These are phyloP conservation scores for Dacryopinax spathularia DNA, from an alignment of 768 basidiomycete species.

Conservation along the genomic window DNA sequence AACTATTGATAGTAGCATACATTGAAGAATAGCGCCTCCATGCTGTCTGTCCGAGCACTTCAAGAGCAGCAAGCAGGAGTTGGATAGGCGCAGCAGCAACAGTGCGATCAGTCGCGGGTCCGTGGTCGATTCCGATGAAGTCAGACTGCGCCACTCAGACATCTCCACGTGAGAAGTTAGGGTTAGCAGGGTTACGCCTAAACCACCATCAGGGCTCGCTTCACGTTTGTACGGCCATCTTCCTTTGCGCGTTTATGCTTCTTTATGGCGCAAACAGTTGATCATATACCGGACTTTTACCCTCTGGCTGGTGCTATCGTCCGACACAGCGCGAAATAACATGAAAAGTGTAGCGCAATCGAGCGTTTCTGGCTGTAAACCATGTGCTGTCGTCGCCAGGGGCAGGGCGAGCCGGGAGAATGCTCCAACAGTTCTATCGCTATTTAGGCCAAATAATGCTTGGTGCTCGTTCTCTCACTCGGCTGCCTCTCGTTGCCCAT, in stretches of 20 bases:
- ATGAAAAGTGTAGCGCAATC: neutral
- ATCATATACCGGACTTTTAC: neutral
- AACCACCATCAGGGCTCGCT: neutral
- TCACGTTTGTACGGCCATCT: neutral
- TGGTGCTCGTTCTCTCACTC: neutral
- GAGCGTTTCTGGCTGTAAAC: neutral
- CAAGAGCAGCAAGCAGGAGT: neutral
- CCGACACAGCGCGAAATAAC: neutral
- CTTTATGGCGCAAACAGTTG: neutral
- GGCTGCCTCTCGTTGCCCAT: neutral
- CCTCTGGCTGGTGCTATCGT: neutral
- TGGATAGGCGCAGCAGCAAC: no score
- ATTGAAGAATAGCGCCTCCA: slow-evolving; percentile 87
- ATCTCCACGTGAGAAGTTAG: neutral
- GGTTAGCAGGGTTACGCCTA: neutral
- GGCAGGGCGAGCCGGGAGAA: neutral
- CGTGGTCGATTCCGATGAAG: neutral
- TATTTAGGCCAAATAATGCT: neutral
- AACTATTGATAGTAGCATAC: slow-evolving; percentile 30
- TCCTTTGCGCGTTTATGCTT: neutral
- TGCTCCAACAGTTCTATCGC: neutral
- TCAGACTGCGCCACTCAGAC: neutral
- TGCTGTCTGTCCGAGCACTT: slow-evolving; percentile 19
- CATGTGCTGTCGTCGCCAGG: neutral
- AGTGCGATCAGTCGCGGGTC: no score